phyloP scores from a whole-genome alignment of 352 stramenopile genomes.

The Globisporangium apiculatum region DNA sequence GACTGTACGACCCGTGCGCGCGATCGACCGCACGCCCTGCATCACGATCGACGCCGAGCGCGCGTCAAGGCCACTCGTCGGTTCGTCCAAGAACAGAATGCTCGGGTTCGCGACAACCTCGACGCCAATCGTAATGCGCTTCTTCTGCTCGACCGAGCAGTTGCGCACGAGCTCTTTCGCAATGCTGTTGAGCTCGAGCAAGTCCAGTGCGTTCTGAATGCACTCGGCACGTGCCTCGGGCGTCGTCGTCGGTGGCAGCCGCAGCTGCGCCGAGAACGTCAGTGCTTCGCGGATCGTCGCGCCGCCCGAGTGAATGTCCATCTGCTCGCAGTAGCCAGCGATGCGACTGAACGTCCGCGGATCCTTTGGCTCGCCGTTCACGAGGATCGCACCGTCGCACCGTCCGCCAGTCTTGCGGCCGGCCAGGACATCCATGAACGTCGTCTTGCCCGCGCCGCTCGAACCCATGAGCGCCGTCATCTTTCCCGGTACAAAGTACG shows the following conservation, averaged over 20 bases:
- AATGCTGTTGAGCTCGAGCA: conserved; percentile 47
- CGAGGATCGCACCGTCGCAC: conserved; percentile 63
- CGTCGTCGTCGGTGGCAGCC: conserved; percentile 62
- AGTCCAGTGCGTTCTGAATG: conserved; percentile 50
- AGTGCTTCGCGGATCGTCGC: conserved; percentile 80
- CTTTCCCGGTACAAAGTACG: conserved; percentile 26
- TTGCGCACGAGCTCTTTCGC: conserved; percentile 34
- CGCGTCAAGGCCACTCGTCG: conserved; percentile 85
- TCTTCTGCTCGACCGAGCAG: conserved; percentile 88
- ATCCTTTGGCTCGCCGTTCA: conserved; percentile 73
- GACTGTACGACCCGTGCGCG: conserved; percentile 78
- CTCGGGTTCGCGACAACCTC: conserved; percentile 91
- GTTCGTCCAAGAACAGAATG: conserved; percentile 93
- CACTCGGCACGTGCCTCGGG: conserved; percentile 29
- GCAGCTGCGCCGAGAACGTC: conserved; percentile 78
- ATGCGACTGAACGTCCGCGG: conserved; percentile 20
- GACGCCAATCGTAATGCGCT: conserved; percentile 91
- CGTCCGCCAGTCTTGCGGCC: conserved; percentile 39
- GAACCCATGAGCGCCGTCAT: conserved; percentile 68
- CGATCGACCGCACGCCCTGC: conserved; percentile 71
- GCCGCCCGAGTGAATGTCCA: conserved; percentile 79
- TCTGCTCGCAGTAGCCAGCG: conserved; percentile 81
- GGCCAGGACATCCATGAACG: conserved; percentile 44
- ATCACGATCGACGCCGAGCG: conserved; percentile 87
- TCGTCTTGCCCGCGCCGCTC: conserved; percentile 51